Base-by-base conservation (phyloP, 2,329 filamentous ascomycete species). In the Parafenestella ontariensis region DNA sequence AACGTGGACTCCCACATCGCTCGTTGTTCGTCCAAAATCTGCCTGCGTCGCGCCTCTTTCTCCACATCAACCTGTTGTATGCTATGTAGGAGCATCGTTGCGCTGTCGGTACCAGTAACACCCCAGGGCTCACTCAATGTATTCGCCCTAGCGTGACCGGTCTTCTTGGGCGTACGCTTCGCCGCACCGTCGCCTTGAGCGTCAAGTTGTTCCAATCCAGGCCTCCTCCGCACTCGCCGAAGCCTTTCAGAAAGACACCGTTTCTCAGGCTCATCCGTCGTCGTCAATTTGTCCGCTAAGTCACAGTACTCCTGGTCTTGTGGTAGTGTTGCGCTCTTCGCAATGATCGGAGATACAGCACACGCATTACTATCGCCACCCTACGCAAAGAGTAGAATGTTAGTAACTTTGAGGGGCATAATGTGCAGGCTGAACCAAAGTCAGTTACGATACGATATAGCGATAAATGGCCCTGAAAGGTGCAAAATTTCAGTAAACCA, bases 331-430 rank as follows among this genome's bases (percentile, higher is more conserved):
- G 34, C 42, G 28, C 41, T 45, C 20, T 43, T 52, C n/a, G 63
- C 46, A 15, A 65, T 54, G n/a, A 63, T 62, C 1, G 55, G 52
- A 50, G 53, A 48, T 41, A 44, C 50, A 24, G 53, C 56, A 21
- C 54, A 58, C 8, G 29, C 47, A 36, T 57, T 54, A 51, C 58
- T 53, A 29, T 66, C 57, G 36, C 48, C 54, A 52, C 49, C 64
- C 68, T 72, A 68, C 47, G 62, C 18, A 44, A 53, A 54, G 46
- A 54, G 47, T 47, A 62, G 49, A 55, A 45, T 18, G 52, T 77
- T 79, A 82, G 71, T 81, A 81, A 69, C 79, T 81, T 62, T 82
- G 80, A 49, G 80, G 80, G 62, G 79, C 80, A 59, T 82, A 79
- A 61, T 75, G 79, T 51, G 80, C 80, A 51, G 80, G 80, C 78